Percentiles rank a stretch among this genome's conserved stretches.
These are phyloP conservation scores for Backusella tarrabulga DNA, from an alignment of 192 early-diverging fungal species.

Conservation along the genomic window DNA sequence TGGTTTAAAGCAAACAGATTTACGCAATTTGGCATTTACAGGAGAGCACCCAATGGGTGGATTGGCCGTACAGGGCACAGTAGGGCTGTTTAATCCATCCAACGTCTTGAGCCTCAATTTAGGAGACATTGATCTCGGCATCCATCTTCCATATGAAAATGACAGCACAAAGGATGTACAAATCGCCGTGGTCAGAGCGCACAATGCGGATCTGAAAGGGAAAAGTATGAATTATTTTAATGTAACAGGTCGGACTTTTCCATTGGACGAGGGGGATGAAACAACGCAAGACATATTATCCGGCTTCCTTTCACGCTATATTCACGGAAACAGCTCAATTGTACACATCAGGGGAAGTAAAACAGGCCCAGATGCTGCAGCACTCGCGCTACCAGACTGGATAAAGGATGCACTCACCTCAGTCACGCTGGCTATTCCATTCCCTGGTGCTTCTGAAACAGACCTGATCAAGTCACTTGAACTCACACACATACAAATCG, in stretches of 20 bases:
- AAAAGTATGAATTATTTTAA: slow-evolving; percentile 27
- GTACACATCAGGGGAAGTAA: slow-evolving; percentile 26
- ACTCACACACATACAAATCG: slow-evolving; percentile 28
- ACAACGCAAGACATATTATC: background rate
- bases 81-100: slow-evolving; percentile 36
- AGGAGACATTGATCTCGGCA: slow-evolving; percentile 35
- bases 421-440: slow-evolving; percentile 27
- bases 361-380: slow-evolving; percentile 11
- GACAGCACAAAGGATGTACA: slow-evolving; percentile 18
- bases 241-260: slow-evolving; percentile 20
- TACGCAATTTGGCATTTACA: slow-evolving; percentile 17
- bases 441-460: slow-evolving; percentile 28
- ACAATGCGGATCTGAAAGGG: slow-evolving; percentile 21
- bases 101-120: slow-evolving; percentile 22
- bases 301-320: slow-evolving; percentile 27
- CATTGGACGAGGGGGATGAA: slow-evolving; percentile 4
- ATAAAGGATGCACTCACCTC: slow-evolving; percentile 21
- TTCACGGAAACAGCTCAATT: slow-evolving; percentile 23
- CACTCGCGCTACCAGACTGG: slow-evolving; percentile 17
- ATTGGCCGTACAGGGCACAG: slow-evolving; percentile 17
- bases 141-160: slow-evolving; percentile 23
- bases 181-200: slow-evolving; percentile 29
- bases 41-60: slow-evolving; percentile 31
- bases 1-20: slow-evolving; percentile 25
- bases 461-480: slow-evolving; percentile 31